Evolutionary conservation across 192 early-diverging fungal genomes (phyloP), one percentile per base, ranked within the genome.

Genomic region (Podila verticillata): DNA sequence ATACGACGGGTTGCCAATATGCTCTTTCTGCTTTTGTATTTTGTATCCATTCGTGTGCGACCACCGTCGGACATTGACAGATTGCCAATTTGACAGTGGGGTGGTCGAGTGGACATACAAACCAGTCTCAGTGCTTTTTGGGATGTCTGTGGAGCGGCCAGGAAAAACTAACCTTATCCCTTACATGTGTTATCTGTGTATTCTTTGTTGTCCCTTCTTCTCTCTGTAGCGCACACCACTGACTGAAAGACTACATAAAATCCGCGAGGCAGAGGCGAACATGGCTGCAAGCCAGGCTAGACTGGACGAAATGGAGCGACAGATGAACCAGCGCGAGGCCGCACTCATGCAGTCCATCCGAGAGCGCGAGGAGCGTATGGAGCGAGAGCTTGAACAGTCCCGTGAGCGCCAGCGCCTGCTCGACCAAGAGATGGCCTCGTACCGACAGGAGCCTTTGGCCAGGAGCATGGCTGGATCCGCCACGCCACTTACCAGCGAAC

Each of bases 401-500:
- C 39, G 60, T n/a, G 65, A 74, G 24, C 66, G 48, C 49, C 57
- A 63, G 26, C 35, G 29, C 10, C 51, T 48, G 20, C 67, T 35
- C 4, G 63, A 70, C 12, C 63, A 71, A 48, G 63, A 77, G 59
- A 10, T 51, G 15, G 35, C 30, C 28, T 19, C 32, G 2, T 17
- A 60, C 7, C 63, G 32, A n/a, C 64, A 63, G 20, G 34, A 57
- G 2, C 49, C 57, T 7, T 68, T 48, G 19, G 56, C 63, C 17
- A 49, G 44, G 22, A 39, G 63, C 24, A 57, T 63, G 48, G n/a
- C 54, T 48, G 51, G 7, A 6, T 48, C 62, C 63, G 61, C 31
- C 70, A 72, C 60, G 12, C 75, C 75, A 15, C 71, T 79, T 47
- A 68, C 68, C n/a, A 57, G 30, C 51, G 75, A 78, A 29, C 68